phyloP scores from a whole-genome alignment of 2,329 filamentous ascomycete genomes.

The Aureobasidium sp. region DNA sequence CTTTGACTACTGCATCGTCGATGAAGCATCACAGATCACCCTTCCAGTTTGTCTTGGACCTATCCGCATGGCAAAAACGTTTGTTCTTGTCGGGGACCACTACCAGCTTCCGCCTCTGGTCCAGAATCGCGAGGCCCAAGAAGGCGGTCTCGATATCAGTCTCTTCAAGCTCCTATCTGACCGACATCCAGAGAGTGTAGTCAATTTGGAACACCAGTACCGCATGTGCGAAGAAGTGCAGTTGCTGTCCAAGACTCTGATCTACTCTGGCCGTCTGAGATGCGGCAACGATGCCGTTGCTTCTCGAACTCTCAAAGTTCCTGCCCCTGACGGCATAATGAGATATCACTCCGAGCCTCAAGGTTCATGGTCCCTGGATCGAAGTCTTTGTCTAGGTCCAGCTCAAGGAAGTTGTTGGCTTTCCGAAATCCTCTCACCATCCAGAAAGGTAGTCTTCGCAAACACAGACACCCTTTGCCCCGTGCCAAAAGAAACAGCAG shows the following conservation, averaged over 20 bases:
- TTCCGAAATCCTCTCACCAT: conserved; percentile 59
- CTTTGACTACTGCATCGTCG: conserved; percentile 98
- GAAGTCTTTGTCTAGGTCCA: conserved; percentile 49
- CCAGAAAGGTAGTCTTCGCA: conserved; percentile 72
- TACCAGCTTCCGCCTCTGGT: conserved; percentile 93
- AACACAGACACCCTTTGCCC: conserved; percentile 74
- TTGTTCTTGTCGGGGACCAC: conserved; percentile 93
- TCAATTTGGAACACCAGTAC: conserved; percentile 91
- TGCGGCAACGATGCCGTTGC: conserved; percentile 78
- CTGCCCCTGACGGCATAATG: conserved; percentile 35
- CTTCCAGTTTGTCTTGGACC: conserved; percentile 90
- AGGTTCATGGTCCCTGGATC: background rate
- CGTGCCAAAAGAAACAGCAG: conserved; percentile 60
- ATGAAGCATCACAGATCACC: conserved; percentile 96
- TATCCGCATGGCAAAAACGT: conserved; percentile 84
- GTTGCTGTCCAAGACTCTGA: conserved; percentile 84
- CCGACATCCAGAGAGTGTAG: conserved; percentile 75
- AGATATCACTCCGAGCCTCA: conserved; percentile 25
- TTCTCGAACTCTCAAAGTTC: conserved; percentile 58
- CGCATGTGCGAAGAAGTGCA: conserved; percentile 98
- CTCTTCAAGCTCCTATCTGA: conserved; percentile 93
- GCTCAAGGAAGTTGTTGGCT: conserved; percentile 62
- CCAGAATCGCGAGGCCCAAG: conserved; percentile 78
- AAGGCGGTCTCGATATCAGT: conserved; percentile 83
- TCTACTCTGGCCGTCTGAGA: conserved; percentile 84